phyloP scores from a whole-genome alignment of 108 stramenopile species.

The Ochromonas danica region DNA sequence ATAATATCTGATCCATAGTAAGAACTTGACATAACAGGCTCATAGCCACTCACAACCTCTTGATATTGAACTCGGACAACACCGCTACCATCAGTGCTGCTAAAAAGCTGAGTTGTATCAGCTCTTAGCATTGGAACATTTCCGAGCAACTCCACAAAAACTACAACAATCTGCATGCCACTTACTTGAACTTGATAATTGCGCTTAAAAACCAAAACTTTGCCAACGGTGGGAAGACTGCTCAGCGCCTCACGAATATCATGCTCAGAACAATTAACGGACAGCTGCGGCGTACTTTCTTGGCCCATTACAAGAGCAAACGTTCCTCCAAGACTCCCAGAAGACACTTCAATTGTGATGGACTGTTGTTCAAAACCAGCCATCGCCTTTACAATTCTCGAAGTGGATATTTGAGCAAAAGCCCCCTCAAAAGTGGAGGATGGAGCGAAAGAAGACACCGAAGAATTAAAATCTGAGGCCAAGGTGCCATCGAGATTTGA shows the following conservation, averaged over 20 bases:
- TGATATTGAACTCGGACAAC: constrained; percentile 39
- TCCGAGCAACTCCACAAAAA: constrained; percentile 59
- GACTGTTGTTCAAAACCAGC: constrained; percentile 25
- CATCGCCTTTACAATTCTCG: constrained; percentile 22
- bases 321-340: neutral
- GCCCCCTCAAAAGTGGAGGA: constrained; percentile 31
- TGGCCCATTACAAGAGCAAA: constrained; percentile 24
- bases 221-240: constrained; percentile 62
- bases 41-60: constrained; percentile 48
- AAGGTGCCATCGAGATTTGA: constrained; percentile 12
- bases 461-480: neutral
- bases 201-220: constrained; percentile 51
- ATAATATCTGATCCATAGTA: constrained; percentile 45
- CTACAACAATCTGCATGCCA: constrained; percentile 28
- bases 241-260: constrained; percentile 62
- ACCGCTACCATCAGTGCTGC: constrained; percentile 44
- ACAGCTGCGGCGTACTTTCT: neutral
- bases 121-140: constrained; percentile 48
- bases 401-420: constrained; percentile 31
- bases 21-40: constrained; percentile 52
- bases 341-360: neutral
- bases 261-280: constrained; percentile 38
- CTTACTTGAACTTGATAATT: neutral
- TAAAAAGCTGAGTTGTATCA: constrained; percentile 49
- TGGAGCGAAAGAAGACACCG: neutral